Evolutionary conservation across 129 eudicot genomes (phyloP).

Genomic region (Lonicera japonica): DNA sequence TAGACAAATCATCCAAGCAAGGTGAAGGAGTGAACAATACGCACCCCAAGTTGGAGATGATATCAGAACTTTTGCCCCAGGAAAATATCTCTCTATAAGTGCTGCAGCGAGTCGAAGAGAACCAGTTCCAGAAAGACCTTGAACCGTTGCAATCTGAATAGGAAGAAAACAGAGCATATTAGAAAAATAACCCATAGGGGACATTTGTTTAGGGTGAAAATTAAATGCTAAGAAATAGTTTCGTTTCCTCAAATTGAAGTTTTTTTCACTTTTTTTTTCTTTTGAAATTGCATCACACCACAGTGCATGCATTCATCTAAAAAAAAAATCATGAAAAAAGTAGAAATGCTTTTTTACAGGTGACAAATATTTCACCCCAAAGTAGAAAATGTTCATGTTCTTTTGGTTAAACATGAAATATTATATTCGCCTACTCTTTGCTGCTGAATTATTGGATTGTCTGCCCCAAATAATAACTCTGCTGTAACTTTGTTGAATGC

Average conservation of each 20-base stretch:
- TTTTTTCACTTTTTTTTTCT: too few species aligned
- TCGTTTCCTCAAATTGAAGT: too few species aligned
- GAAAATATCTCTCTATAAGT: conserved; percentile 84
- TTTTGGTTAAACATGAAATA: conserved; percentile 7
- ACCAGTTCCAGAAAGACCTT: conserved; percentile 98
- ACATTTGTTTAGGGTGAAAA: too few species aligned
- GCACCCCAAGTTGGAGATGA: conserved; percentile 99
- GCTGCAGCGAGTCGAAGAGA: conserved; percentile 98
- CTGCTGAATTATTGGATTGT: conserved; percentile 58
- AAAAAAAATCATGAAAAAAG: too few species aligned
- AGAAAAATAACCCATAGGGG: background rate
- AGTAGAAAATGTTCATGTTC: too few species aligned
- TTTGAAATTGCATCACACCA: too few species aligned
- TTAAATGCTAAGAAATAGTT: too few species aligned
- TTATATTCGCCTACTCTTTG: conserved; percentile 47
- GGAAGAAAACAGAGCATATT: background rate
- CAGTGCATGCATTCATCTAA: too few species aligned
- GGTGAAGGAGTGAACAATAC: conserved; percentile 9
- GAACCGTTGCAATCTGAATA: conserved; percentile 88
- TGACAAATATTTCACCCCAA: too few species aligned
- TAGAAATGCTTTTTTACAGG: too few species aligned
- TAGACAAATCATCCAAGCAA: conserved; percentile 6
- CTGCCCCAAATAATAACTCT: conserved; percentile 90
- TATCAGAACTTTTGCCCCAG: conserved; percentile 85
- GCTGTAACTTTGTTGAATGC: conserved; percentile 96